Percentiles rank a stretch among this genome's conserved stretches.
Conservation (phyloP, 139 green algal species). For the Coccomyxa sp. region DNA sequence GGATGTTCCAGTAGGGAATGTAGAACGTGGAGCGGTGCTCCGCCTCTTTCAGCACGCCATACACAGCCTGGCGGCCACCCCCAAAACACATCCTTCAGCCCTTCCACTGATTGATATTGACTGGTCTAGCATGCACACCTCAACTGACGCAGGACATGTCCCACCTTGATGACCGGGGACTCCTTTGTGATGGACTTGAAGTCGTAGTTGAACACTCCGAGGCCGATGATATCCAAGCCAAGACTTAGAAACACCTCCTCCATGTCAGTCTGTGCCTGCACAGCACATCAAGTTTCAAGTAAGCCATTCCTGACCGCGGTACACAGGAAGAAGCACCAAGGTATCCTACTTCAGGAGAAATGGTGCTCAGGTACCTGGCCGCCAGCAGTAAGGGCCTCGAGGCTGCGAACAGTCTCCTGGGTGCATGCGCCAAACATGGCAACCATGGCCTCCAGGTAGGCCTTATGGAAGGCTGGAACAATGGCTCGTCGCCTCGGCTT, state of each 20-base stretch:
- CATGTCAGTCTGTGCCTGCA: slow-evolving; percentile 76
- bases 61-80: slow-evolving; percentile 74
- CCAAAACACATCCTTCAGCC: neutral
- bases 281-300: neutral
- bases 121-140: neutral
- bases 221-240: slow-evolving; percentile 97
- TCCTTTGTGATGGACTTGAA: slow-evolving; percentile 91
- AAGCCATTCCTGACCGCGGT: neutral
- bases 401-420: slow-evolving; percentile 53
- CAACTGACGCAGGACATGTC: neutral
- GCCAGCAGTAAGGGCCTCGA: slow-evolving; percentile 34
- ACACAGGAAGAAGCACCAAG: slow-evolving; percentile 4
- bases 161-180: slow-evolving; percentile 90
- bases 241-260: slow-evolving; percentile 92
- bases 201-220: slow-evolving; percentile 99
- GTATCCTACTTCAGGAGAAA: neutral
- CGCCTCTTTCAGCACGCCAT: slow-evolving; percentile 94
- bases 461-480: slow-evolving; percentile 93
- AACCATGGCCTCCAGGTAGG: slow-evolving; percentile 88
- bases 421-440: slow-evolving; percentile 82
- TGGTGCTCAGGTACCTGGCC: neutral
- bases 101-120: neutral
- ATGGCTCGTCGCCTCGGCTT: slow-evolving; percentile 82
- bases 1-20: slow-evolving; percentile 96
- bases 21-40: slow-evolving; percentile 99